A percentile compares a stretch with the other conserved stretches of the same genome.
These are phyloP conservation scores for Alternaria sp. DNA, from an alignment of 2,329 filamentous ascomycete species.

Conservation along the genomic window DNA sequence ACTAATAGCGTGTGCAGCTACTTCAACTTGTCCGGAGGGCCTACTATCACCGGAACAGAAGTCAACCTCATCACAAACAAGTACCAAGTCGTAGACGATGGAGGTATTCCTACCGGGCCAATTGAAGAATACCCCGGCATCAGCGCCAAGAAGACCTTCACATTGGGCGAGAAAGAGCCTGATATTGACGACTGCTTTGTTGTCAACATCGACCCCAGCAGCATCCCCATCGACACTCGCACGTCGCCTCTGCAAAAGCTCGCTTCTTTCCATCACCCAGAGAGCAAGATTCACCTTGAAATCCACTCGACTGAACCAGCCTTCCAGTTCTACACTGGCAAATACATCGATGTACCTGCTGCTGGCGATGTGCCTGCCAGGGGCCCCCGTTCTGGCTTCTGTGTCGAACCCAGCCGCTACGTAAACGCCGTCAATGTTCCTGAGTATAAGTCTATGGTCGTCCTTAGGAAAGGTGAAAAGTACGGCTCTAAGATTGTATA, in stretches of 20 bases:
- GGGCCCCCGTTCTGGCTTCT: slow-evolving; percentile 78
- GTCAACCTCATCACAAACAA: slow-evolving; percentile 66
- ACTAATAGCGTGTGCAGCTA: slow-evolving; percentile 56
- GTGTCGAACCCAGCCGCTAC: slow-evolving; percentile 89
- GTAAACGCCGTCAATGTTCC: slow-evolving; percentile 87
- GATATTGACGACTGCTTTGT: slow-evolving; percentile 93
- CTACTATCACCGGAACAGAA: slow-evolving; percentile 69
- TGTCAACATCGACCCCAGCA: slow-evolving; percentile 68
- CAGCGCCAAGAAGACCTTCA: slow-evolving; percentile 72
- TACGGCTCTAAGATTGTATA: slow-evolving; percentile 87
- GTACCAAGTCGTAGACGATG: slow-evolving; percentile 77
- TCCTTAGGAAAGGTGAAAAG: slow-evolving; percentile 83
- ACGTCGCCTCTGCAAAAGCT: slow-evolving; percentile 69
- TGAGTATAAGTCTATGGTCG: slow-evolving; percentile 78
- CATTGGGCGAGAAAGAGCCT: slow-evolving; percentile 73
- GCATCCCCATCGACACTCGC: slow-evolving; percentile 62
- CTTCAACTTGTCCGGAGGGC: slow-evolving; percentile 70
- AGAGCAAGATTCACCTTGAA: slow-evolving; percentile 80
- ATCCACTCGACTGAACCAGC: slow-evolving; percentile 91
- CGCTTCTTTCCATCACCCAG: slow-evolving; percentile 76
- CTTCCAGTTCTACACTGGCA: slow-evolving; percentile 96
- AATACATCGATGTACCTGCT: slow-evolving; percentile 79
- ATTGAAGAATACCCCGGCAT: slow-evolving; percentile 72
- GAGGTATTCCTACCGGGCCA: slow-evolving; percentile 75
- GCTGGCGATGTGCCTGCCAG: slow-evolving; percentile 68